Conservation (phyloP, 1,139 yeast species). For the Nakaseomyces bracarensis region DNA sequence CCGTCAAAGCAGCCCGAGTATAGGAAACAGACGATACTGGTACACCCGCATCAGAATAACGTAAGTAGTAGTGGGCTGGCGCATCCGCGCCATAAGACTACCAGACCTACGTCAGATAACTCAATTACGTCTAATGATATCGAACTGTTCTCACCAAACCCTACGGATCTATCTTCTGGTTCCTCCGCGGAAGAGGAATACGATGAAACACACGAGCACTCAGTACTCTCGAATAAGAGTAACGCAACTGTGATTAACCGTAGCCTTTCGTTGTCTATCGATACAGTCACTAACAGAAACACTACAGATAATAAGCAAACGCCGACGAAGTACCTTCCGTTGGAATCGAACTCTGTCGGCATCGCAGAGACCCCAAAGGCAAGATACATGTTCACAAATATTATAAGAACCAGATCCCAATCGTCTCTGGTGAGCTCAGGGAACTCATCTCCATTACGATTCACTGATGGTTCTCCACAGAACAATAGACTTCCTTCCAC, state of each 20-base stretch:
- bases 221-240: not conserved
- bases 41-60: not conserved
- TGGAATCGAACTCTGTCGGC: not conserved
- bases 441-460: not conserved
- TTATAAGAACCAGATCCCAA: not conserved
- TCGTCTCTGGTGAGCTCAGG: slow-evolving; percentile 1
- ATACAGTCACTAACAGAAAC: not conserved
- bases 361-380: slow-evolving; percentile 5
- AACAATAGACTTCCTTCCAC: not conserved
- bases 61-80: too few species aligned
- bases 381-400: slow-evolving; percentile 1
- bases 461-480: not conserved
- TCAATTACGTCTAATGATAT: slow-evolving; percentile 23
- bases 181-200: slow-evolving; percentile 4
- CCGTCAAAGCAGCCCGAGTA: not conserved
- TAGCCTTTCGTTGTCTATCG: not conserved
- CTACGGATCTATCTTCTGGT: slow-evolving; percentile 6
- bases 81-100: slow-evolving; percentile 12
- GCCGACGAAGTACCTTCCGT: not conserved
- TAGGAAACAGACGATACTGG: not conserved
- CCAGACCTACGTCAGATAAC: slow-evolving; percentile 23
- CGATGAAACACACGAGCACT: not conserved
- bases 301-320: not conserved
- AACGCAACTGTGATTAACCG: not conserved
- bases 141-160: slow-evolving; percentile 19